Base-by-base conservation (phyloP, 2,329 filamentous ascomycete genomes). In the Hysterium pulicare region DNA sequence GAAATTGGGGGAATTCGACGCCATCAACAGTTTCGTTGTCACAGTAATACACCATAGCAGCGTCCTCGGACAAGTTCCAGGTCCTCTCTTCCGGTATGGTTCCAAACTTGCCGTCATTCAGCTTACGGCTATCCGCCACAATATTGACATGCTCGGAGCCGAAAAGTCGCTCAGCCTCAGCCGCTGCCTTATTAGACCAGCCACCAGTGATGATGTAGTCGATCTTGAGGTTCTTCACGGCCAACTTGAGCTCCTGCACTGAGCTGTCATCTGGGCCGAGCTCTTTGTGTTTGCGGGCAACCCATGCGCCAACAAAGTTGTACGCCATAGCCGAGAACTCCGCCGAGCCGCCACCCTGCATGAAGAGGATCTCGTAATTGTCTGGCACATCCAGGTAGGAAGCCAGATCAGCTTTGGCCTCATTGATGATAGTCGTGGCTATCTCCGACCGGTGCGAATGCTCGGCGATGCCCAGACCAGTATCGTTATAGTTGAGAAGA, bases 51-150 rank as follows among this genome's bases (percentile, higher is more conserved):
- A 34, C 32, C 32, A 34, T 34, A 34, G 32, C 32, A 34, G 32
- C 32, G 32, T 34, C 32, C 32, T 34, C 32, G 32, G 32, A 34
- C 32, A 34, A 34, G 32, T 34, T 34, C 32, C 32, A 34, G 32
- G 32, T 10, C 32, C 32, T 34, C 32, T 34, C 32, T 34, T 34
- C 32, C 32, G 32, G 32, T 34, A 34, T 34, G 32, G 32, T 34
- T 34, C 32, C 32, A 34, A 34, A 34, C 32, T 34, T 34, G 32
- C 32, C 32, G 32, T 34, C 32, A 34, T 34, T 34, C 32, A 34
- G 32, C 32, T 34, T 17, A 34, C 32, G 32, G 32, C 32, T 34
- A 34, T 34, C 32, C 32, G 32, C 32, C 32, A 34, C 32, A 10
- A 34, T 34, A 34, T 34, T 34, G 32, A 34, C 32, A 34, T 34